A percentile compares a stretch with the other conserved stretches of the same genome.
phyloP scores from a whole-genome alignment of 2,329 filamentous ascomycete species.

The Xylariaceae sp. region DNA sequence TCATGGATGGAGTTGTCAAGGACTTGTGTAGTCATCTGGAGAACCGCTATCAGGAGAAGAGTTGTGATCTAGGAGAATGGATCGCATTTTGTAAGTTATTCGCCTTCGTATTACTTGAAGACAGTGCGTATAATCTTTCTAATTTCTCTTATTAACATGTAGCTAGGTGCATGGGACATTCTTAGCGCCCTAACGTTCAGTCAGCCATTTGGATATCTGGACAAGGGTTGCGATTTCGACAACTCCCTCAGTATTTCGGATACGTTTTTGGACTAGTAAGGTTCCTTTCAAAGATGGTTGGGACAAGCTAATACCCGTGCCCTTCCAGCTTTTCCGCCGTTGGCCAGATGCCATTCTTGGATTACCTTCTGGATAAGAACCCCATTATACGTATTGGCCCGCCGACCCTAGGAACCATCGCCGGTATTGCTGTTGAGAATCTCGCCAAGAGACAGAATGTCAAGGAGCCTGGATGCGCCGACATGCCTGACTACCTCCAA shows the following conservation, averaged over 20 bases:
- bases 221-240: slow-evolving; percentile 41
- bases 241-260: slow-evolving; percentile 36
- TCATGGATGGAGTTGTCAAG: slow-evolving; percentile 31
- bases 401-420: slow-evolving; percentile 4
- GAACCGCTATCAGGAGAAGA: slow-evolving; percentile 20
- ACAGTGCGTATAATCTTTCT: no score
- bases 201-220: slow-evolving; percentile 45
- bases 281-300: background rate
- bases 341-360: slow-evolving; percentile 33
- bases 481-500: slow-evolving; percentile 36
- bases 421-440: background rate
- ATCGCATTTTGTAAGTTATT: slow-evolving; percentile 29
- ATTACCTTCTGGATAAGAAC: slow-evolving; percentile 36
- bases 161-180: slow-evolving; percentile 42
- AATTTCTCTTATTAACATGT: background rate
- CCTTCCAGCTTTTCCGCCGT: slow-evolving; percentile 30
- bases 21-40: slow-evolving; percentile 33
- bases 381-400: slow-evolving; percentile 33
- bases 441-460: slow-evolving; percentile 12
- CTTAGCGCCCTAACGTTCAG: slow-evolving; percentile 45
- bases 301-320: background rate
- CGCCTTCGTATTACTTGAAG: background rate
- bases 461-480: slow-evolving; percentile 19
- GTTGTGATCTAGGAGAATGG: slow-evolving; percentile 28
- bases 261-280: slow-evolving; percentile 37